phyloP scores from a whole-genome alignment of 768 basidiomycete species.

The Suillus sp. region DNA sequence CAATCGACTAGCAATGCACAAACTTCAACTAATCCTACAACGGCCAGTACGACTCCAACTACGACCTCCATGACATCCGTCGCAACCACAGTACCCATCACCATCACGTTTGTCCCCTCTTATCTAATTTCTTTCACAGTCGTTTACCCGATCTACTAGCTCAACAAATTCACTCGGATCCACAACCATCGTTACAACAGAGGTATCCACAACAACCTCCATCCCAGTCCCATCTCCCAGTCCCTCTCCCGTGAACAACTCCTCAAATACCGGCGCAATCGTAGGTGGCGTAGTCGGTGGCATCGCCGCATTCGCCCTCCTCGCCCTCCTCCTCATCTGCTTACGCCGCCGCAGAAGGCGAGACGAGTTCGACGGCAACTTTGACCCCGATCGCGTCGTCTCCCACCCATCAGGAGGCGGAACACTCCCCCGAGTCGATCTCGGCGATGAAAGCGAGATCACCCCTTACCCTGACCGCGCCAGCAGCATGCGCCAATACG shows the following conservation, averaged over 20 bases:
- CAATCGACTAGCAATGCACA: background rate
- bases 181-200: slow-evolving; percentile 21
- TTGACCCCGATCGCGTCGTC: slow-evolving; percentile 48
- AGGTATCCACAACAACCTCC: slow-evolving; percentile 17
- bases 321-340: slow-evolving; percentile 34
- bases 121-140: background rate
- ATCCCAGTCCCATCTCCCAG: slow-evolving; percentile 15
- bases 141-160: slow-evolving; percentile 13
- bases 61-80: slow-evolving; percentile 10
- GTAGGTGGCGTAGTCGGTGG: slow-evolving; percentile 58
- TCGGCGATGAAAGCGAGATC: slow-evolving; percentile 33
- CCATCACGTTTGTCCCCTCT: slow-evolving; percentile 26
- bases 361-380: slow-evolving; percentile 53
- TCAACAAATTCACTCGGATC: slow-evolving; percentile 28
- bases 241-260: background rate
- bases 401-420: slow-evolving; percentile 28
- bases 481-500: slow-evolving; percentile 27
- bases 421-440: slow-evolving; percentile 31
- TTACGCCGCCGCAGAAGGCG: slow-evolving; percentile 25
- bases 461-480: slow-evolving; percentile 25
- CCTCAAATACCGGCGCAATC: slow-evolving; percentile 39
- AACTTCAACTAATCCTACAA: slow-evolving; percentile 8
- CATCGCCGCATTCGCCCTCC: slow-evolving; percentile 28
- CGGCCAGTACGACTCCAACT: background rate
- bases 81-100: slow-evolving; percentile 6